phyloP scores from a whole-genome alignment of 1,139 yeast species.

The Ogataea hybrid region DNA sequence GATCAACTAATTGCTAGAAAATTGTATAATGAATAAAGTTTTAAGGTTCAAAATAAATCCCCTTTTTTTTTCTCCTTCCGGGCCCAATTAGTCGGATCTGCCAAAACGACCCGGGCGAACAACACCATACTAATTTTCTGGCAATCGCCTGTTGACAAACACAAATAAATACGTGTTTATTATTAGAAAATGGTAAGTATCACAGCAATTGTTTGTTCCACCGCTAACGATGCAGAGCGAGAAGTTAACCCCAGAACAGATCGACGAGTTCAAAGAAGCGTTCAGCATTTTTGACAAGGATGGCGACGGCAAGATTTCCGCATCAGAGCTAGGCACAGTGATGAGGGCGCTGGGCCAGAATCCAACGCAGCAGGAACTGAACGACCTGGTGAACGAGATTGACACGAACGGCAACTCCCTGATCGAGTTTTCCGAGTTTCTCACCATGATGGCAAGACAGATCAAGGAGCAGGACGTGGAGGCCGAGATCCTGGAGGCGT shows the following conservation, averaged over 20 bases:
- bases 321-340: slow-evolving; percentile 94
- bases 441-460: slow-evolving; percentile 81
- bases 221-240: slow-evolving; percentile 24
- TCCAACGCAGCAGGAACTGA: slow-evolving; percentile 93
- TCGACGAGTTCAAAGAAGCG: slow-evolving; percentile 96
- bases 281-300: slow-evolving; percentile 95
- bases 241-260: slow-evolving; percentile 89
- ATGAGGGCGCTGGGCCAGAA: slow-evolving; percentile 98
- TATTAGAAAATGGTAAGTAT: slow-evolving; percentile 7
- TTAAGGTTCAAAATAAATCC: too few relatives aligned
- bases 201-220: background rate
- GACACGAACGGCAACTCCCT: slow-evolving; percentile 94
- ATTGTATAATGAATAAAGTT: too few relatives aligned
- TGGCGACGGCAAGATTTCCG: slow-evolving; percentile 93
- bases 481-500: slow-evolving; percentile 96
- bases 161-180: too few relatives aligned
- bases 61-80: too few relatives aligned
- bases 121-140: too few relatives aligned
- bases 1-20: too few relatives aligned
- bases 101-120: too few relatives aligned
- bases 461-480: slow-evolving; percentile 91
- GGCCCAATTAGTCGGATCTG: too few relatives aligned
- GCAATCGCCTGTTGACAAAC: too few relatives aligned
- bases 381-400: slow-evolving; percentile 95
- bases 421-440: slow-evolving; percentile 82